phyloP scores from a whole-genome alignment of 129 eudicot genomes.

The Ambrosia trifida region DNA sequence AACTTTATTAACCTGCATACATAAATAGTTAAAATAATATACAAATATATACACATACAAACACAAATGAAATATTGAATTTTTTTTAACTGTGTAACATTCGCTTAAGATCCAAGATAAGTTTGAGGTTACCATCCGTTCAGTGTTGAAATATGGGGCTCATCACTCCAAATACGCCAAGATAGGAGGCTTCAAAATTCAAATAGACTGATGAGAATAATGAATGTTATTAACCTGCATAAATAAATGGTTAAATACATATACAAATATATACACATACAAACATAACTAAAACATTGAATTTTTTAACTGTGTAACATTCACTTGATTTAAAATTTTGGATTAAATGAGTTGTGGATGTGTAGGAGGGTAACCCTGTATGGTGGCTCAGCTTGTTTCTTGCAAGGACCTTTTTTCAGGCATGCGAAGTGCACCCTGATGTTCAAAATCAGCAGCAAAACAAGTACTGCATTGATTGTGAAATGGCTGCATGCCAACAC shows the following conservation, averaged over 20 bases:
- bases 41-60: background rate
- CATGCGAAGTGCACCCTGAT: slow-evolving; percentile 38
- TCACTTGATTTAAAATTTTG: background rate
- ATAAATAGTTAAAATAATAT: background rate
- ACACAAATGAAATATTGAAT: background rate
- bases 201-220: slow-evolving; percentile 4
- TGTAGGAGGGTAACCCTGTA: slow-evolving; percentile 15
- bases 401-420: slow-evolving; percentile 39
- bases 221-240: slow-evolving; percentile 7
- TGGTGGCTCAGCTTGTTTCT: slow-evolving; percentile 41
- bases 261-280: background rate
- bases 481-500: slow-evolving; percentile 43
- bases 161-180: slow-evolving; percentile 15
- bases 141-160: slow-evolving; percentile 3
- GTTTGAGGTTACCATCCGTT: slow-evolving; percentile 19
- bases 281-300: background rate
- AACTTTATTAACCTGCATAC: slow-evolving; percentile 10
- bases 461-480: slow-evolving; percentile 60
- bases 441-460: slow-evolving; percentile 33
- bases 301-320: background rate
- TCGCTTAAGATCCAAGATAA: slow-evolving; percentile 1
- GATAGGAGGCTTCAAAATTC: slow-evolving; percentile 22
- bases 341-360: background rate
- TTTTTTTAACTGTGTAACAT: background rate
- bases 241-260: background rate